Conservation (phyloP, 75 land plant genomes). For the Ceratopteris richardii region DNA sequence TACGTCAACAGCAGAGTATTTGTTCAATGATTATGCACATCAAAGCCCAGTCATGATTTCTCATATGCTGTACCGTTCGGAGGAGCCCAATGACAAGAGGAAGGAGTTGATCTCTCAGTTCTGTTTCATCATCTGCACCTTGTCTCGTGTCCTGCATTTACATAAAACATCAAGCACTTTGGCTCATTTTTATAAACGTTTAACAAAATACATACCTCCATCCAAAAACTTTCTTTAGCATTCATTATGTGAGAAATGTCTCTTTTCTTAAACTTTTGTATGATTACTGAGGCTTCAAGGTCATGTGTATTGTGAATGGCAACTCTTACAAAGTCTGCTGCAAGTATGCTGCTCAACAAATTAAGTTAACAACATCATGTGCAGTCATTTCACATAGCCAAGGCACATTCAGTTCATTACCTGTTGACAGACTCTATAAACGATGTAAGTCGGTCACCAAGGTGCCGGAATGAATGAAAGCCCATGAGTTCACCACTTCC, state of each 20-base stretch:
- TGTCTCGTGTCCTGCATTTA: constrained; percentile 3
- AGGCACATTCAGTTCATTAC: constrained; percentile 19
- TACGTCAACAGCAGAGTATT: too few species aligned
- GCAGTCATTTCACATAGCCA: too few species aligned
- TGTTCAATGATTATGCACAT: too few species aligned
- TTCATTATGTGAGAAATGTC: constrained; percentile 18
- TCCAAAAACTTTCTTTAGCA: constrained; percentile 25
- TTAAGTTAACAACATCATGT: too few species aligned
- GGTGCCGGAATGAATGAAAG: constrained; percentile 92
- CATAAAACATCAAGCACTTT: too few species aligned
- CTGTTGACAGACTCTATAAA: constrained; percentile 77
- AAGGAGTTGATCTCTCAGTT: constrained; percentile 70
- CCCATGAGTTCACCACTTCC: constrained; percentile 91
- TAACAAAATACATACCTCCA: constrained; percentile 5
- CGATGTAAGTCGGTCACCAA: constrained; percentile 61
- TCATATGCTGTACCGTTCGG: constrained; percentile 53
- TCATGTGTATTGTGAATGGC: constrained; percentile 58
- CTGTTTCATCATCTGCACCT: constrained; percentile 52
- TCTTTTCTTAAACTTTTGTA: constrained; percentile 41
- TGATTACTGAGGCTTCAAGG: constrained; percentile 36
- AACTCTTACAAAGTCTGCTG: constrained; percentile 88
- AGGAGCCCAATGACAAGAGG: constrained; percentile 84
- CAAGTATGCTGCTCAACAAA: constrained; percentile 75
- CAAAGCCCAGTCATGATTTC: too few species aligned
- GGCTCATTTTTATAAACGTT: too few species aligned